Conservation (phyloP, 768 basidiomycete genomes). For the Fomitopsis serialis region DNA sequence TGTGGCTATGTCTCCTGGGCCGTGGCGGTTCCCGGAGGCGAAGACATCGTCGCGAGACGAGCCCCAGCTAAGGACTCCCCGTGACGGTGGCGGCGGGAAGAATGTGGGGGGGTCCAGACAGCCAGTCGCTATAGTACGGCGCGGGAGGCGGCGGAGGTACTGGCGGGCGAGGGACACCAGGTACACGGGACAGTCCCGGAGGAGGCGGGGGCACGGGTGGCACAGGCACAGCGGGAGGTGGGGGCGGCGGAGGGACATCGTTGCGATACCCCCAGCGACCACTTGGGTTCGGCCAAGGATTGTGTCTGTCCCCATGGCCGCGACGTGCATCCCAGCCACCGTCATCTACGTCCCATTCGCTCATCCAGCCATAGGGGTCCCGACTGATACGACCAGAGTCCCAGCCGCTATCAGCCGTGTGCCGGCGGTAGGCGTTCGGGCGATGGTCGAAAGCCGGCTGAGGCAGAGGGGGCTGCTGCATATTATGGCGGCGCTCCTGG, state of each 20-base stretch:
- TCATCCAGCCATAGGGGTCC: not conserved
- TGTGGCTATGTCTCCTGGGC: not conserved
- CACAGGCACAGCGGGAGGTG: not conserved
- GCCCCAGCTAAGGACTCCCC: not conserved
- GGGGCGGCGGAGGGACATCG: not conserved
- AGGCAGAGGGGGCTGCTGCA: not conserved
- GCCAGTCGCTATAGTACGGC: not conserved
- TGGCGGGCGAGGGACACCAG: constrained; percentile 6
- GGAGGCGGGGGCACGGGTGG: constrained; percentile 11
- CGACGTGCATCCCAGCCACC: not conserved
- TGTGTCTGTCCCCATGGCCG: constrained; percentile 1
- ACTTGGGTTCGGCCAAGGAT: constrained; percentile 9
- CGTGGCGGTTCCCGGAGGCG: not conserved
- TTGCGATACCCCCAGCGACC: constrained; percentile 4
- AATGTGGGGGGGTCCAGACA: not conserved
- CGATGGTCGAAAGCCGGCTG: not conserved
- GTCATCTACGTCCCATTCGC: not conserved
- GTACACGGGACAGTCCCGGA: constrained; percentile 8
- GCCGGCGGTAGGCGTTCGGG: not conserved
- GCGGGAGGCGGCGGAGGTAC: not conserved
- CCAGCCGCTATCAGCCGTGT: not conserved
- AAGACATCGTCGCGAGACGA: not conserved
- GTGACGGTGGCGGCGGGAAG: not conserved
- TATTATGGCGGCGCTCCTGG: not conserved
- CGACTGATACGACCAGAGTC: not conserved